phyloP scores from a whole-genome alignment of 2,329 filamentous ascomycete species.

The Nothophoma quercina region DNA sequence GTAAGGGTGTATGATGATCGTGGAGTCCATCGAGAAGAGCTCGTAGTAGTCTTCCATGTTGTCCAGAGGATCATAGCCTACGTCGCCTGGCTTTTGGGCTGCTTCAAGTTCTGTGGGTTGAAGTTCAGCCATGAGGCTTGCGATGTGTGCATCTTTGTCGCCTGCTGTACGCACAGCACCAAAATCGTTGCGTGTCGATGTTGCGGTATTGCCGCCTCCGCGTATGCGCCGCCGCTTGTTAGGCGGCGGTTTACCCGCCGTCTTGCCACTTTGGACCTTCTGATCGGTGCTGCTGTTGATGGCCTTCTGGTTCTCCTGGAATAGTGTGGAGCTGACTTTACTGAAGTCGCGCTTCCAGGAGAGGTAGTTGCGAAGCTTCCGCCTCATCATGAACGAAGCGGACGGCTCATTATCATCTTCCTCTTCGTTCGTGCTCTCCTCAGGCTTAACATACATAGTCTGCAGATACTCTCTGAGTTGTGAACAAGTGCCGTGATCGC shows the following conservation, averaged over 20 bases:
- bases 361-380: slow-evolving; percentile 84
- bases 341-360: slow-evolving; percentile 91
- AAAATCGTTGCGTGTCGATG: slow-evolving; percentile 71
- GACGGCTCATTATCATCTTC: slow-evolving; percentile 68
- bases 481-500: slow-evolving; percentile 82
- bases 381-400: slow-evolving; percentile 86
- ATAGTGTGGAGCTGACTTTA: slow-evolving; percentile 80
- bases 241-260: slow-evolving; percentile 70
- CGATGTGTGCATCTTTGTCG: slow-evolving; percentile 83
- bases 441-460: slow-evolving; percentile 79
- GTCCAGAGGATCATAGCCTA: slow-evolving; percentile 80
- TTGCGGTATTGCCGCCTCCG: slow-evolving; percentile 72
- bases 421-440: slow-evolving; percentile 52
- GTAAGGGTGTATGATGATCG: slow-evolving; percentile 90
- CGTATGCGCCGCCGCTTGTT: slow-evolving; percentile 88
- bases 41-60: slow-evolving; percentile 93
- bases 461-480: slow-evolving; percentile 92
- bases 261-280: slow-evolving; percentile 53
- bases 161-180: slow-evolving; percentile 78
- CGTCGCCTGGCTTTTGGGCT: slow-evolving; percentile 73
- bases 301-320: slow-evolving; percentile 80
- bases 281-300: slow-evolving; percentile 72
- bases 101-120: slow-evolving; percentile 80
- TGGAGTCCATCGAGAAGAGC: slow-evolving; percentile 87
- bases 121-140: slow-evolving; percentile 81